Conservation (phyloP, 164 flowering plant species). For the Aristolochia californica region DNA sequence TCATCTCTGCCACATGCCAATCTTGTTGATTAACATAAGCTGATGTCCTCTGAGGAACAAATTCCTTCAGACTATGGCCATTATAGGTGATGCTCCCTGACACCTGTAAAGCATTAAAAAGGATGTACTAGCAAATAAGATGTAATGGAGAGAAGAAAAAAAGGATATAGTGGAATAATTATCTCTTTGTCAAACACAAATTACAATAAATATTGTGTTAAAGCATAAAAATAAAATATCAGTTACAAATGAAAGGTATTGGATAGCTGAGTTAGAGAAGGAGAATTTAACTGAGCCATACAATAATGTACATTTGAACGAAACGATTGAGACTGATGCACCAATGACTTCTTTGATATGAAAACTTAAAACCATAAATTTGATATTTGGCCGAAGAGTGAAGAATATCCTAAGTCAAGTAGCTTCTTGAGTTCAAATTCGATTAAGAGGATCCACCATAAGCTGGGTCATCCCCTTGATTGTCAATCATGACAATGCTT, state of each 20-base stretch:
- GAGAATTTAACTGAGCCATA: too few species aligned
- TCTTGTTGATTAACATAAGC: slow-evolving; percentile 93
- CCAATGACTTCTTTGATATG: too few species aligned
- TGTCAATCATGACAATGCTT: too few species aligned
- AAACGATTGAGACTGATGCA: too few species aligned
- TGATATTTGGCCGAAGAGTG: too few species aligned
- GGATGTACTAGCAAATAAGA: not conserved
- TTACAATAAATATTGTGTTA: not conserved
- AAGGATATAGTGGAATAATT: too few species aligned
- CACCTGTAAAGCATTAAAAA: slow-evolving; percentile 27
- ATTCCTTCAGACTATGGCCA: slow-evolving; percentile 63
- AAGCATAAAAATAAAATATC: not conserved
- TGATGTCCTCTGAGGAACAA: slow-evolving; percentile 78
- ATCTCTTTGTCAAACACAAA: not conserved
- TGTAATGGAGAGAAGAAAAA: not conserved
- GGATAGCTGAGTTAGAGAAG: not conserved
- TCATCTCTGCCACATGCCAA: slow-evolving; percentile 88
- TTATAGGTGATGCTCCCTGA: slow-evolving; percentile 80
- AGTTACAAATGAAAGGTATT: not conserved
- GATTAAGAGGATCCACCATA: too few species aligned
- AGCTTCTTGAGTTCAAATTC: too few species aligned
- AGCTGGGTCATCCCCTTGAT: too few species aligned
- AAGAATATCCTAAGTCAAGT: too few species aligned
- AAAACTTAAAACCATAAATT: too few species aligned
- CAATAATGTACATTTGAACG: too few species aligned